phyloP scores from a whole-genome alignment of 495 filamentous ascomycete species.

The Neurospora sp. region DNA sequence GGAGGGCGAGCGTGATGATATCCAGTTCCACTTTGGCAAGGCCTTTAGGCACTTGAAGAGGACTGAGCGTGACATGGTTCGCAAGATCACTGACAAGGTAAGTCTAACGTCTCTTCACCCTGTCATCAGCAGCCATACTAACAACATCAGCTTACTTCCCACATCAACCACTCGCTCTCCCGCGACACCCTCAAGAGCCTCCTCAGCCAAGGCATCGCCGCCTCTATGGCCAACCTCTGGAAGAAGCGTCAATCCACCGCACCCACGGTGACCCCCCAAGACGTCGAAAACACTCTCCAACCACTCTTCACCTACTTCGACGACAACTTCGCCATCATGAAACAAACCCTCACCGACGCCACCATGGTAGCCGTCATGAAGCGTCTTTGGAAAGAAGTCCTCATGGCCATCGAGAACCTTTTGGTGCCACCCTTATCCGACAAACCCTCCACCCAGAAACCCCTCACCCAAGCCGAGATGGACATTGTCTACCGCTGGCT shows the following conservation, averaged over 20 bases:
- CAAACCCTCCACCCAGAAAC: slow-evolving; percentile 82
- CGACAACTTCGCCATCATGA: slow-evolving; percentile 99
- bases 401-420: slow-evolving; percentile 80
- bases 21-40: slow-evolving; percentile 97
- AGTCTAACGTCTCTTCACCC: slow-evolving; percentile 9
- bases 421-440: slow-evolving; percentile 93
- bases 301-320: slow-evolving; percentile 96
- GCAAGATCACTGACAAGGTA: slow-evolving; percentile 96
- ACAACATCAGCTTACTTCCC: slow-evolving; percentile 64
- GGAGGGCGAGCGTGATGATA: slow-evolving; percentile 97
- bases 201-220: slow-evolving; percentile 63
- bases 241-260: slow-evolving; percentile 42
- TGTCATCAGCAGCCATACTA: slow-evolving; percentile 10
- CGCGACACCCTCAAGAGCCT: slow-evolving; percentile 65
- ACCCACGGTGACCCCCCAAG: slow-evolving; percentile 52
- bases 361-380: slow-evolving; percentile 98
- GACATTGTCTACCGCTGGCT: slow-evolving; percentile 96
- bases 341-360: slow-evolving; percentile 80
- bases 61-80: slow-evolving; percentile 94
- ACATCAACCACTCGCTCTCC: slow-evolving; percentile 86
- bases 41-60: slow-evolving; percentile 90
- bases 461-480: slow-evolving; percentile 77
- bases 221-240: slow-evolving; percentile 74
- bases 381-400: slow-evolving; percentile 93
- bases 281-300: slow-evolving; percentile 71